Base-by-base conservation (phyloP, 768 basidiomycete species). In the Sarcodon aspratus region DNA sequence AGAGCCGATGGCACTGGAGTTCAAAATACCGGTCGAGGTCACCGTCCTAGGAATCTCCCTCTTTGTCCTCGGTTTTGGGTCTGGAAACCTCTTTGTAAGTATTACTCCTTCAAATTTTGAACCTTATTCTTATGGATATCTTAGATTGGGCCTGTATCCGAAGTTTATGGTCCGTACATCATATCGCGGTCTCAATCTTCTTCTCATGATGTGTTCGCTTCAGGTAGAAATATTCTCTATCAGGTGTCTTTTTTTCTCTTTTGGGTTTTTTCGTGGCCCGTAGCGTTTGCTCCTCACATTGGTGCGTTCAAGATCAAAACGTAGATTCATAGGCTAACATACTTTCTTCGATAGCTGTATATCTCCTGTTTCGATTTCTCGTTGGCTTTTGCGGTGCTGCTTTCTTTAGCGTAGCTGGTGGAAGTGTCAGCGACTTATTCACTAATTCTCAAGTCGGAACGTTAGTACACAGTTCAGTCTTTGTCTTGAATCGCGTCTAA, bases 271-370 rank as follows among this genome's bases (percentile, higher is more conserved):
- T 77, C 79, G 17, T 82, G 81, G 57, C 82, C 85, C 0, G 79
- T 85, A 6, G 82, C 85, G 1, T 89, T 91, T 52, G 74, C 84
- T 1, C 79, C 78, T 3, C 70, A 85, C 54, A 71, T 79, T 17
- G 71, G 81, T 81, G 45, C 44, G 75, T 65, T 36, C 8, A 12
- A 9, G n/a, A 10, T 12, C 8, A 27, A 15, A 34, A 9, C 27
- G 17, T 8, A 44, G 12, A 42, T 48, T 44, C 44, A 37, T 13
- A 37, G 46, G 35, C 44, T 47, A 31, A 44, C 36, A 46, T 36
- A 27, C 9, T 10, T n/a, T n/a, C 35, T 27, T 33, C 33, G 43
- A 27, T 51, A 78, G 80, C 68, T 6, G 74, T 82, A 0, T 79
- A 76, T 55, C 68, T 93, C 8, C 62, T 82, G 36, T 80, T 81